Conservation (phyloP, 345 rosid genomes). For the Linum tenue region DNA sequence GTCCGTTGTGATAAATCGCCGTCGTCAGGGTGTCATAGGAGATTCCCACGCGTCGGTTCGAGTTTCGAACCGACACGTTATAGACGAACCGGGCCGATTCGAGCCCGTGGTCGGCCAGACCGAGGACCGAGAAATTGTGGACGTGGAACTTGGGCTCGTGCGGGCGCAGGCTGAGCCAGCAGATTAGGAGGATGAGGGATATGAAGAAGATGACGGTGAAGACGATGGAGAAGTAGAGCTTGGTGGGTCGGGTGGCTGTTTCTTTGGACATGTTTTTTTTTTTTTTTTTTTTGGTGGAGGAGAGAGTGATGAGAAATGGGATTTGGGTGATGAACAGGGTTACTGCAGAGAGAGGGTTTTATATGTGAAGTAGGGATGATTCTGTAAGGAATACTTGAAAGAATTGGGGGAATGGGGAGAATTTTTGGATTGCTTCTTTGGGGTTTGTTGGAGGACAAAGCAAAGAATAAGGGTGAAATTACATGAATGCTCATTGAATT, state of each 20-base stretch:
- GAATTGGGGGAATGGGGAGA: not conserved
- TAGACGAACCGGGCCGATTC: not conserved
- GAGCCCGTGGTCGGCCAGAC: not conserved
- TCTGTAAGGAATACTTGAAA: not conserved
- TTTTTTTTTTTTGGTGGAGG: too few relatives aligned
- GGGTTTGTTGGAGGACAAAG: too few relatives aligned
- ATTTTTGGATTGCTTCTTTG: not conserved
- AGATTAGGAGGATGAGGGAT: not conserved
- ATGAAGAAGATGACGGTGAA: not conserved
- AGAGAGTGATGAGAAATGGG: not conserved
- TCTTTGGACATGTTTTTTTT: not conserved
- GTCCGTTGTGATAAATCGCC: not conserved
- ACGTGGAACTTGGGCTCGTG: not conserved
- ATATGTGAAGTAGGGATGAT: not conserved
- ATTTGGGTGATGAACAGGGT: not conserved
- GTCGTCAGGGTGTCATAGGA: not conserved
- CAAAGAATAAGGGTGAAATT: too few relatives aligned
- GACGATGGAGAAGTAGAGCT: not conserved
- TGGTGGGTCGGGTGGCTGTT: not conserved
- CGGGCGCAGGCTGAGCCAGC: constrained; percentile 2
- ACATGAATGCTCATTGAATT: too few relatives aligned
- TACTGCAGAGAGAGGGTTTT: not conserved
- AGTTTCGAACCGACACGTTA: not conserved
- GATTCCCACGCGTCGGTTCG: not conserved
- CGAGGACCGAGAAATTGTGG: not conserved